Evolutionary conservation across 768 basidiomycete species (phyloP), one percentile per base, ranked within the genome.

Genomic region (Auricularia cornea): DNA sequence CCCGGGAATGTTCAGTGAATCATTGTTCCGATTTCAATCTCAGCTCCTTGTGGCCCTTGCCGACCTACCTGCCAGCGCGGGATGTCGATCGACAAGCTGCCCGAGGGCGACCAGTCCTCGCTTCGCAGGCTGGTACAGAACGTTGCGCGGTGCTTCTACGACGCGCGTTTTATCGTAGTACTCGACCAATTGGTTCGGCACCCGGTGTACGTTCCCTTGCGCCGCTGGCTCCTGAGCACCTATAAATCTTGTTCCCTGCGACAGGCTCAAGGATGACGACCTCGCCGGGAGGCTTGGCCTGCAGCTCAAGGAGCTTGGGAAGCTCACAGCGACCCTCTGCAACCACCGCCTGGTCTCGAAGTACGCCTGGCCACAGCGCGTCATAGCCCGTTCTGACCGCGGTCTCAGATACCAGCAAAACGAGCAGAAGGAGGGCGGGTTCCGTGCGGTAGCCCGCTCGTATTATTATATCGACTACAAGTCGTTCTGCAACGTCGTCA

Each of bases 391-490:
- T 33, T 62, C 31, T 38, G 30, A n/a, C 59, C 62, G 48, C 44
- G 38, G 30, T 35, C 64, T 11, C 69, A 95, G 92, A 57, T 89
- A 92, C 71, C 89, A 92, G 51, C 92, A 94, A 71, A 94, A 94
- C 66, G 93, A 95, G 76, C 83, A 94, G 68, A 91, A 92, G 72
- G 92, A 94, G 72, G 90, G 90, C 60, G 89, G 90, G 52, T 89
- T 90, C 73, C 86, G 95, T 65, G 88, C 90, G 64, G 88, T 90
- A 64, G 89, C 89, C 66, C 87, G 89, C 70, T 89, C 92, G 70
- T 99, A 98, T 79, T 99, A 92, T 79, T 98, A 92, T 76, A 90
- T 99, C 72, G 89, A 99, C 77, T 94, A 96, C 75, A 86, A 93
- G 70, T 85, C 88, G 71, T 95, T 98, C 72, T 94, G 92, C 76